Percentiles rank a stretch among this genome's conserved stretches.
phyloP scores from a whole-genome alignment of 2,329 filamentous ascomycete genomes.

The Colletotrichum sp. region DNA sequence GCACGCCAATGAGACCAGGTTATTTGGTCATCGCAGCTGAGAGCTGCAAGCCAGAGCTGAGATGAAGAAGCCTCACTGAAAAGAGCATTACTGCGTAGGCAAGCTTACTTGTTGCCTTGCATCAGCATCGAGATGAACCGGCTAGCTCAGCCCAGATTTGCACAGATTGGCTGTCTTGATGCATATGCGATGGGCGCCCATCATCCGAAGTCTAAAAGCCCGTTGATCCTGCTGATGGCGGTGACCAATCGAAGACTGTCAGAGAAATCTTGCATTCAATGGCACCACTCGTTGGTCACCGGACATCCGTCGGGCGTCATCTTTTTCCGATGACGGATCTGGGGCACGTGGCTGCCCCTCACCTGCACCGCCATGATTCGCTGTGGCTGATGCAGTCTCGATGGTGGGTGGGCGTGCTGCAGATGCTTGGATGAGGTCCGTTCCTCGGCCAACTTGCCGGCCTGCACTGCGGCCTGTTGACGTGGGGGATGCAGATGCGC shows the following conservation, averaged over 20 bases:
- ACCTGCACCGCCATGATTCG: conserved; percentile 6
- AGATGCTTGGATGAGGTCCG: neutral
- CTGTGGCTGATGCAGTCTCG: conserved; percentile 8
- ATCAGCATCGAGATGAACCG: conserved; percentile 13
- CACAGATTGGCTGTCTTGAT: neutral
- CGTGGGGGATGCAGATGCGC: neutral
- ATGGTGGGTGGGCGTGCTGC: neutral
- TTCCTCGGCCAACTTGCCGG: conserved; percentile 17
- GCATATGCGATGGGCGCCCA: neutral
- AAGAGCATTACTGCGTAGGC: neutral
- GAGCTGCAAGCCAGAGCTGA: neutral
- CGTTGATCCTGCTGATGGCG: neutral
- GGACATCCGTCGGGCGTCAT: neutral
- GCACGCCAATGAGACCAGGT: neutral
- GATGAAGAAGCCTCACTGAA: neutral
- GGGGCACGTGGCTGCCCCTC: neutral
- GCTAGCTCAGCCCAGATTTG: neutral
- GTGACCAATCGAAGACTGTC: neutral
- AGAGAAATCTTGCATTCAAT: neutral
- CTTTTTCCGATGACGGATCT: neutral
- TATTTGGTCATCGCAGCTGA: conserved; percentile 7
- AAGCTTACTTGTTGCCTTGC: neutral
- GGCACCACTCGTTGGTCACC: neutral
- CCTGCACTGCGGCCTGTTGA: neutral
- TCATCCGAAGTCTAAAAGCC: neutral